Evolutionary conservation across 2,329 filamentous ascomycete species (phyloP).

Genomic region (Colletotrichum agaves): DNA sequence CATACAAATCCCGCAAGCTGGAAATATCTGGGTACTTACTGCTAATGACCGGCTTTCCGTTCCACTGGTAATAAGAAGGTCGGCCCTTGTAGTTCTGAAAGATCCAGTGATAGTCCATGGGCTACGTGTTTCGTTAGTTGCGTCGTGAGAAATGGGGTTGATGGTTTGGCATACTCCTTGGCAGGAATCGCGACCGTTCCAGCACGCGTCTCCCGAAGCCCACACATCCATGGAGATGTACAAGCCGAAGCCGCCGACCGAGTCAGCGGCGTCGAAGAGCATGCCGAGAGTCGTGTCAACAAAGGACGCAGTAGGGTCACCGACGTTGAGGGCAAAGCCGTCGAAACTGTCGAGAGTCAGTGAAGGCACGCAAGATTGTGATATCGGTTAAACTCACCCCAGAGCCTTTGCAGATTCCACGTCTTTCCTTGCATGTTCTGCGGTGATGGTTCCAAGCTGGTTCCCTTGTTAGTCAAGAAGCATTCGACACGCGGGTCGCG

Average conservation of each 20-base stretch:
- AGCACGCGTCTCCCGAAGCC: neutral
- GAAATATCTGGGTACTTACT: neutral
- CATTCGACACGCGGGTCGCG: too few relatives aligned
- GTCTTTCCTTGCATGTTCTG: neutral
- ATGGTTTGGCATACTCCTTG: neutral
- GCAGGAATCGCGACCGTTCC: neutral
- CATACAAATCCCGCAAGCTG: neutral
- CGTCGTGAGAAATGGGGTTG: too few relatives aligned
- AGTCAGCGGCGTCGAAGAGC: slow-evolving; percentile 1
- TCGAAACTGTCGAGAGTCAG: neutral
- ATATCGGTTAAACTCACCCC: neutral
- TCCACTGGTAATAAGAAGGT: neutral
- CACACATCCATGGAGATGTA: slow-evolving; percentile 10
- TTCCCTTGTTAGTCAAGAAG: accelerated
- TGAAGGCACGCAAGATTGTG: accelerated
- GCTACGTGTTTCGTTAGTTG: neutral
- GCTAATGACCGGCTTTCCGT: neutral
- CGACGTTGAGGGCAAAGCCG: slow-evolving; percentile 2
- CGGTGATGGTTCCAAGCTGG: accelerated
- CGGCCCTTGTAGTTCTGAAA: neutral
- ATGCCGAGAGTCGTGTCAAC: neutral
- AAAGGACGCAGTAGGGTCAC: neutral
- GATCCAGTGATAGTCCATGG: neutral
- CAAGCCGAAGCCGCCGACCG: neutral
- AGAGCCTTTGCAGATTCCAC: neutral